phyloP scores from a whole-genome alignment of 345 rosid species.

The Durio zibethinus region DNA sequence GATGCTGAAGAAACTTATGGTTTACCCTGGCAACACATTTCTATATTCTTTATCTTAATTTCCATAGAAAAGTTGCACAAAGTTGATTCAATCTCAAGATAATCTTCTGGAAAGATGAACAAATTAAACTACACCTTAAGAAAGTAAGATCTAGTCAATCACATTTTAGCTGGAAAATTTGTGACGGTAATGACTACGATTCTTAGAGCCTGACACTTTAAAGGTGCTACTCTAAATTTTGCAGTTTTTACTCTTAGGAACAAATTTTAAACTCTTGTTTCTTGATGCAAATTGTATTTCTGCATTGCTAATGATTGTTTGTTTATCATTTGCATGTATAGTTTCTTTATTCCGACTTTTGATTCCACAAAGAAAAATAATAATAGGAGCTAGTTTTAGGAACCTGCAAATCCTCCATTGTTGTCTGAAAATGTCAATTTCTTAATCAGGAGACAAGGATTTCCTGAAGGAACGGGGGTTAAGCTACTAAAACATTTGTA shows the following conservation, averaged over 20 bases:
- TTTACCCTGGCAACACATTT: not conserved
- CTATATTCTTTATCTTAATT: not conserved
- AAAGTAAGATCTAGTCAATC: not conserved
- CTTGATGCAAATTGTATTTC: not conserved
- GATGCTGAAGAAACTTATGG: not conserved
- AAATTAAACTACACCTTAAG: not conserved
- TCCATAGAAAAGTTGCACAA: not conserved
- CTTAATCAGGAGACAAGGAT: constrained; percentile 18
- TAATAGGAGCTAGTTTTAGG: not conserved
- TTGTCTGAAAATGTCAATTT: not conserved
- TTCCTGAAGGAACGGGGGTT: constrained; percentile 17
- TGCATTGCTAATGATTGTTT: not conserved
- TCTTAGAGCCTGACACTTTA: not conserved
- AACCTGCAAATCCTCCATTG: not conserved
- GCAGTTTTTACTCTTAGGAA: not conserved
- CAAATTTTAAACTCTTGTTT: not conserved
- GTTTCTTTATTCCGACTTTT: not conserved
- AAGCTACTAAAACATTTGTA: constrained; percentile 16
- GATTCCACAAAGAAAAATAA: not conserved
- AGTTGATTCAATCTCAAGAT: not conserved
- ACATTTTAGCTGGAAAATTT: not conserved
- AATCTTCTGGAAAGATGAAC: not conserved
- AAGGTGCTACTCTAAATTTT: not conserved
- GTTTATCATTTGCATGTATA: not conserved
- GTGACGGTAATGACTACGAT: not conserved